Evolutionary conservation across 2,329 filamentous ascomycete species (phyloP).

Genomic region (Scedosporium minutisporum): DNA sequence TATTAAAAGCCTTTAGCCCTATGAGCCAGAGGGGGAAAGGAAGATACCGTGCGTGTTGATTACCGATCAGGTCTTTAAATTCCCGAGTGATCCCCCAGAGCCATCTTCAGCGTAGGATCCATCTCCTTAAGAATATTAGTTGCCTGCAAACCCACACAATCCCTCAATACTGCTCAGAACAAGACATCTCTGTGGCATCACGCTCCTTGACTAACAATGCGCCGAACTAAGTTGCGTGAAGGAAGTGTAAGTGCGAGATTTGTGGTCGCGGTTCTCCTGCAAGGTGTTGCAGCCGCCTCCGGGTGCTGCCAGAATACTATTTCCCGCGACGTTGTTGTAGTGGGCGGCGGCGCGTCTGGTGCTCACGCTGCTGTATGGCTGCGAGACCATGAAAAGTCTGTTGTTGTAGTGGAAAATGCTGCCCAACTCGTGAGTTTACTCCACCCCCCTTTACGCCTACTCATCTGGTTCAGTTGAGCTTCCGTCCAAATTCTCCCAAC

Average conservation of each 20-base stretch:
- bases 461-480: neutral
- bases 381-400: constrained; percentile 21
- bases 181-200: no score
- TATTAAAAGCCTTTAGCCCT: no score
- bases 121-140: no score
- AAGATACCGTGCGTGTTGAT: no score
- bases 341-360: constrained; percentile 28
- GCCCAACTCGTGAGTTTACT: constrained; percentile 18
- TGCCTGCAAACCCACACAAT: no score
- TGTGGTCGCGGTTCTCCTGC: neutral
- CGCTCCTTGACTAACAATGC: neutral
- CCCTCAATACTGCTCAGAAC: no score
- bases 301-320: constrained; percentile 7
- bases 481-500: neutral
- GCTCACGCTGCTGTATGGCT: constrained; percentile 25
- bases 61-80: no score
- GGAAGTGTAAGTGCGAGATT: neutral
- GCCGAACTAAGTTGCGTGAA: neutral
- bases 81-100: no score
- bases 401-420: constrained; percentile 25
- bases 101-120: no score
- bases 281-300: neutral
- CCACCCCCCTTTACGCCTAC: neutral
- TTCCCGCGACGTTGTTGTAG: constrained; percentile 22
- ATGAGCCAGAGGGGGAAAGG: no score